phyloP scores from a whole-genome alignment of 2,329 filamentous ascomycete species.

The Aureobasidium subglaciale region DNA sequence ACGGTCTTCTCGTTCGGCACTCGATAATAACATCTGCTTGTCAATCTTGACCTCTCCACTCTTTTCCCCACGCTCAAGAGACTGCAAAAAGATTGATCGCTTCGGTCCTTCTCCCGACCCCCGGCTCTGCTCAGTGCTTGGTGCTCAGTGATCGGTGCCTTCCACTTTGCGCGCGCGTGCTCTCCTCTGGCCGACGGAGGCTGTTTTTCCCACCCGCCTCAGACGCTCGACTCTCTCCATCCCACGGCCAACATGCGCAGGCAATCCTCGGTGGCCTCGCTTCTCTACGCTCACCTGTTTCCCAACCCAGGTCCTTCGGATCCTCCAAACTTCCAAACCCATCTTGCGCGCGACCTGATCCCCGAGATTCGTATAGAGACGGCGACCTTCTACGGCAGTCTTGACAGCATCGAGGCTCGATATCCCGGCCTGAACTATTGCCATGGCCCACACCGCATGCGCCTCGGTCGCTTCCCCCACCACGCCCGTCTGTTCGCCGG shows the following conservation, averaged over 20 bases:
- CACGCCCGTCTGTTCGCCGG: constrained; percentile 69
- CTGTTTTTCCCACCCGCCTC: too few species aligned
- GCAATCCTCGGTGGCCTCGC: constrained; percentile 58
- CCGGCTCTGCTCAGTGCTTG: background rate
- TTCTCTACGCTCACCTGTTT: constrained; percentile 69
- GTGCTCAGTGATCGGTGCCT: too few species aligned
- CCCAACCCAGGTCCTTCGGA: constrained; percentile 61
- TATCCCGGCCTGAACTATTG: constrained; percentile 77
- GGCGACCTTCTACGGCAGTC: constrained; percentile 68
- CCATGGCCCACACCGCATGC: constrained; percentile 63
- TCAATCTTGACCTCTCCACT: background rate
- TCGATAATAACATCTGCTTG: too few species aligned
- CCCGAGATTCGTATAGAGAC: constrained; percentile 74
- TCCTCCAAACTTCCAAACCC: constrained; percentile 62
- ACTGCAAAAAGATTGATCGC: background rate
- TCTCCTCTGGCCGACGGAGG: too few species aligned
- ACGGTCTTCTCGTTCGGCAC: too few species aligned
- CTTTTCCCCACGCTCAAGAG: constrained; percentile 9
- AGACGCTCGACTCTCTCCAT: background rate
- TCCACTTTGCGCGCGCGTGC: too few species aligned
- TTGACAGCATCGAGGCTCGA: constrained; percentile 72
- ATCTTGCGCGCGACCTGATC: constrained; percentile 65
- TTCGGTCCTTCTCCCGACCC: background rate
- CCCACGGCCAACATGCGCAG: constrained; percentile 55
- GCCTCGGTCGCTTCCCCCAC: constrained; percentile 70